Evolutionary conservation across 257 asterid species (phyloP), one percentile per base, ranked within the genome.

Genomic region (Parsonsia alboflavescens): DNA sequence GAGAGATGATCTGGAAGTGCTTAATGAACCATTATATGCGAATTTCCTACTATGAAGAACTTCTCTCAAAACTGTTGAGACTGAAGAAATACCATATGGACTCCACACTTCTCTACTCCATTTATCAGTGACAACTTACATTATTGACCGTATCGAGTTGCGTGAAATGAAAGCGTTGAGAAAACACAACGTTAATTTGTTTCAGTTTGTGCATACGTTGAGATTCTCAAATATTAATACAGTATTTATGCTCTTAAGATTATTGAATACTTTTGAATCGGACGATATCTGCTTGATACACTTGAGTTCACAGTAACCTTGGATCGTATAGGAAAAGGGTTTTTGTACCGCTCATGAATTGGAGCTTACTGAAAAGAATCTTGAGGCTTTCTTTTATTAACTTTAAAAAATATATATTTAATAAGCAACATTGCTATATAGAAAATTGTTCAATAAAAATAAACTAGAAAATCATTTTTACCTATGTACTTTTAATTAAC

Each of bases 1-100:
- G 96, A 88, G 96, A 78, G 89, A 92, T 84, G 97, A 92, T 68
- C 82, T 70, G 15, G 96, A 92, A 79, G 96, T 92, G 62, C 91
- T 90, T 26, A 96, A 90, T 75, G 96, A 92, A 79, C 97, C 96
- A 30, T 86, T 92, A 10, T 92, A 92, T 84, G 83, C 92, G 17
- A 75, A 87, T 79, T 90, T 68, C 96, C 66, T 90, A 90, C 49
- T 78, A 84, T 45, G 89, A 86, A 65, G 85, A 84, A 73, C 81
- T 90, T 75, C 80, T 88, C 46, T 86, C 96, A 30, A 79, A 76
- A 75, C 48, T 72, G 89, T 97, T 90, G 80, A 65, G 87, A 33
- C 54, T 22, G 33, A 7, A 44, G 44, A 49, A 15, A 70, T 57
- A 17, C 36, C 30, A 45, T 19, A 30, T 63, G n/a, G 41, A 28